These are phyloP conservation scores for Mrakia hoshinonis DNA, from an alignment of 768 basidiomycete genomes.

Conservation along the genomic window DNA sequence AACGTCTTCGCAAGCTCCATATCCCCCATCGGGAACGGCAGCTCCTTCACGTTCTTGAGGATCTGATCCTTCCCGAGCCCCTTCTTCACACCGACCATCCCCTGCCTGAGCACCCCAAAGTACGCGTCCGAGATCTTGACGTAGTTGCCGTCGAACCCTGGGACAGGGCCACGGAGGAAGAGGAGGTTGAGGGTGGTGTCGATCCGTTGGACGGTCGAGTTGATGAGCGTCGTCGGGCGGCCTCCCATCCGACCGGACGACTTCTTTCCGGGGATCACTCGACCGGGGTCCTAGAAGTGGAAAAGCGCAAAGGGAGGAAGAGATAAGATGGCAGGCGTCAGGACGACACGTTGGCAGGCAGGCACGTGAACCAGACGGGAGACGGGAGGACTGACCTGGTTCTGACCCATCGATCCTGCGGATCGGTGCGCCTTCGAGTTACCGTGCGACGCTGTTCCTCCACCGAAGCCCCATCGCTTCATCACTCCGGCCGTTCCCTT, in stretches of 20 bases:
- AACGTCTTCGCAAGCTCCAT: conserved; percentile 44
- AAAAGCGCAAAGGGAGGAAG: neutral
- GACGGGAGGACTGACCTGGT: conserved; percentile 57
- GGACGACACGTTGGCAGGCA: neutral
- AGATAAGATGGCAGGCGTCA: neutral
- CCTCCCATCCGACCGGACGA: conserved; percentile 94
- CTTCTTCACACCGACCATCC: conserved; percentile 58
- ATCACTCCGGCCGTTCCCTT: conserved; percentile 96
- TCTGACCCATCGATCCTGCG: conserved; percentile 84
- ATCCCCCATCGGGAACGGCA: conserved; percentile 91
- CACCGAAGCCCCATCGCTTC: conserved; percentile 92
- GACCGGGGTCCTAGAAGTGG: conserved; percentile 73
- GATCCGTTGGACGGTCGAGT: conserved; percentile 77
- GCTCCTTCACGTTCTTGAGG: conserved; percentile 55
- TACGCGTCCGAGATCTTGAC: conserved; percentile 81
- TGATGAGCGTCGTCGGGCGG: conserved; percentile 70
- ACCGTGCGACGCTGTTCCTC: conserved; percentile 88
- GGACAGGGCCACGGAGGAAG: conserved; percentile 83
- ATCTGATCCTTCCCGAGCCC: conserved; percentile 37
- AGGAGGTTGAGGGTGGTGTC: conserved; percentile 79
- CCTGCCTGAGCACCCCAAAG: conserved; percentile 63
- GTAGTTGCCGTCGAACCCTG: conserved; percentile 79
- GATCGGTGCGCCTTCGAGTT: conserved; percentile 89
- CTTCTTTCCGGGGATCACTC: conserved; percentile 94
- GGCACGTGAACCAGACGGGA: neutral